Evolutionary conservation across 2,329 filamentous ascomycete species (phyloP).

Genomic region (Epichloe sp.): DNA sequence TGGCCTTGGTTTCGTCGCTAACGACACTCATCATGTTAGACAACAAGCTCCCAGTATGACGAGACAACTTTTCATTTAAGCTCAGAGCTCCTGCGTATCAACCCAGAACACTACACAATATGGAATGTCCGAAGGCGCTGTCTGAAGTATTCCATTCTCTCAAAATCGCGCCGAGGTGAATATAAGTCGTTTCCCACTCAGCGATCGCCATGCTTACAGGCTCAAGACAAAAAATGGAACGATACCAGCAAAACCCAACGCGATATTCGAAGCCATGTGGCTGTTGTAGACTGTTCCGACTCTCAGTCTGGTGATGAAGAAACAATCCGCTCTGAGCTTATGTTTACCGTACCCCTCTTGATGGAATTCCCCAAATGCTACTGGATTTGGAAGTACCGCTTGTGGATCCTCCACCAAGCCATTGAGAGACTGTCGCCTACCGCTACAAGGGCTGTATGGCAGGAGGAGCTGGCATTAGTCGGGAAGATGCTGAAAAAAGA

Average conservation of each 20-base stretch:
- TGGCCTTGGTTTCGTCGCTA: not conserved
- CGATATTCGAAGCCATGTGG: not conserved
- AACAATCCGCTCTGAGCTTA: slow-evolving; percentile 58
- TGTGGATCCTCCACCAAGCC: slow-evolving; percentile 69
- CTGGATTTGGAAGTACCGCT: slow-evolving; percentile 96
- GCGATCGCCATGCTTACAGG: not conserved
- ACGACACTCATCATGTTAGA: not conserved
- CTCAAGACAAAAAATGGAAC: not conserved
- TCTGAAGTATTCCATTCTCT: slow-evolving; percentile 32
- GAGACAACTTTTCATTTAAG: slow-evolving; percentile 9
- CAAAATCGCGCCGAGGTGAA: not conserved
- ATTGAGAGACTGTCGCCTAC: slow-evolving; percentile 46
- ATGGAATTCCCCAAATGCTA: slow-evolving; percentile 91
- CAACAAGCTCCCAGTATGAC: not conserved
- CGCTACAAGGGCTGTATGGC: slow-evolving; percentile 58
- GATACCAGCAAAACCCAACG: not conserved
- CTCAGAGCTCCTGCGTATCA: slow-evolving; percentile 59
- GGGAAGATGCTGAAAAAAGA: slow-evolving; percentile 84
- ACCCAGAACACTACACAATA: slow-evolving; percentile 82
- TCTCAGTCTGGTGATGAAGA: slow-evolving; percentile 1
- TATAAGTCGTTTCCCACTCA: not conserved
- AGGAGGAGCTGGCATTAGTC: slow-evolving; percentile 68
- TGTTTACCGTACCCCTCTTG: slow-evolving; percentile 73
- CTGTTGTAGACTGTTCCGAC: not conserved
- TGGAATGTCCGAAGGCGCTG: slow-evolving; percentile 77